Evolutionary conservation across 2,329 filamentous ascomycete species (phyloP).

Genomic region (Fusarium tjaetaba): DNA sequence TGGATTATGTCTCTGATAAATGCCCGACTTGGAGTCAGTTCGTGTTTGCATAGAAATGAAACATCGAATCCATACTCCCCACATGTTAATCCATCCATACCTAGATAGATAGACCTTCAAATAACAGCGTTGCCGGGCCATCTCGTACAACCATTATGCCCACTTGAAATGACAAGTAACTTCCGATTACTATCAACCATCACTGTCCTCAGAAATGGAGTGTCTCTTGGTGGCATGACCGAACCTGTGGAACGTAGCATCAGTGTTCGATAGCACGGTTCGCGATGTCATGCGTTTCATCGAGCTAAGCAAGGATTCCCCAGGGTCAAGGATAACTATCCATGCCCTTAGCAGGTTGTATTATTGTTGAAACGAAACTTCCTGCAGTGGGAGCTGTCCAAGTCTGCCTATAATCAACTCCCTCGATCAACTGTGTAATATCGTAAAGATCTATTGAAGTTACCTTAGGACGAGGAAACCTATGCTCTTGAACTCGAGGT

Average conservation of each 20-base stretch:
- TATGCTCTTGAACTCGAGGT: background rate
- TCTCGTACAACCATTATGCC: constrained; percentile 2
- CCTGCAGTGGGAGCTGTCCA: background rate
- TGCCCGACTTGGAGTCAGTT: background rate
- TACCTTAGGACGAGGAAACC: background rate
- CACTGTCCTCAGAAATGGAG: background rate
- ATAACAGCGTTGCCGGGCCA: background rate
- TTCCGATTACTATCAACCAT: background rate
- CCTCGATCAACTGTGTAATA: background rate
- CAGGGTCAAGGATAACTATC: background rate
- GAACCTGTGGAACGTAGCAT: background rate
- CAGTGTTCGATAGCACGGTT: background rate
- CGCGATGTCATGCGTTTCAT: background rate
- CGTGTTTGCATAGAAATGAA: background rate
- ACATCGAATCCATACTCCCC: background rate
- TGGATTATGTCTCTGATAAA: background rate
- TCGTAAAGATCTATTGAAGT: background rate
- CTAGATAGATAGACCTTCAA: background rate
- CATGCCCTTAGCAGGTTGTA: background rate
- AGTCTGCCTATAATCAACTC: background rate
- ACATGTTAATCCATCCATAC: background rate
- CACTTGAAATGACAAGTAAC: background rate
- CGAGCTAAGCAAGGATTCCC: constrained; percentile 10
- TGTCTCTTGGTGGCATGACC: background rate
- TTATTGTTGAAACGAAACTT: background rate